These are phyloP conservation scores for Lactarius psammicola DNA, from an alignment of 768 basidiomycete species.

Conservation along the genomic window DNA sequence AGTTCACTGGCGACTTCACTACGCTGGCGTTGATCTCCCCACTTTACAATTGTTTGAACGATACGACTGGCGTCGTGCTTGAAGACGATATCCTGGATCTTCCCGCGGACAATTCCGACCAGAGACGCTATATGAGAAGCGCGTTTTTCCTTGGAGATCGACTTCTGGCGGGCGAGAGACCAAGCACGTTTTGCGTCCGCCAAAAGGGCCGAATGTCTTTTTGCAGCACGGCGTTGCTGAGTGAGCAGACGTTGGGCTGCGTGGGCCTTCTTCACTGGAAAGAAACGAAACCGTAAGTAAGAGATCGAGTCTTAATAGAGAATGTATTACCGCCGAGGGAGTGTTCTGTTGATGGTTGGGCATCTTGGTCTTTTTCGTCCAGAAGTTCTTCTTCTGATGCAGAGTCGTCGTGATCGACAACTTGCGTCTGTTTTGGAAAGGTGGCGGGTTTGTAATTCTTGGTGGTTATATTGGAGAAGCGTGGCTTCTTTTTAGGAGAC, in stretches of 20 bases:
- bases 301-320: too few species aligned
- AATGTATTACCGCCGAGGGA: not conserved
- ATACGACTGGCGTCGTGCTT: slow-evolving; percentile 93
- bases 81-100: slow-evolving; percentile 80
- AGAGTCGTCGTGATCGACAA: slow-evolving; percentile 2
- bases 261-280: slow-evolving; percentile 63
- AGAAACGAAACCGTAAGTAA: not conserved
- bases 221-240: slow-evolving; percentile 70
- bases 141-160: slow-evolving; percentile 65
- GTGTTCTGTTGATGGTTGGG: slow-evolving; percentile 14
- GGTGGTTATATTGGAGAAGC: not conserved
- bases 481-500: slow-evolving; percentile 4
- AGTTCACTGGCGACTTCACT: slow-evolving; percentile 82
- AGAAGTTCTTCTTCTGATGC: slow-evolving; percentile 1
- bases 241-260: slow-evolving; percentile 65
- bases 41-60: slow-evolving; percentile 77
- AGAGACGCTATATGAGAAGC: slow-evolving; percentile 71
- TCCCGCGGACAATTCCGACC: slow-evolving; percentile 74
- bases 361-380: slow-evolving; percentile 34
- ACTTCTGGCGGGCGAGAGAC: slow-evolving; percentile 72
- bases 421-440: not conserved
- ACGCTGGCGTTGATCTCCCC: slow-evolving; percentile 70
- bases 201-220: slow-evolving; percentile 72
- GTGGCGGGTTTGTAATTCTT: not conserved
- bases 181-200: slow-evolving; percentile 73